A percentile compares a stretch with the other conserved stretches of the same genome.
These are phyloP conservation scores for Pichia sp. DNA, from an alignment of 1,139 yeast genomes.

Conservation along the genomic window DNA sequence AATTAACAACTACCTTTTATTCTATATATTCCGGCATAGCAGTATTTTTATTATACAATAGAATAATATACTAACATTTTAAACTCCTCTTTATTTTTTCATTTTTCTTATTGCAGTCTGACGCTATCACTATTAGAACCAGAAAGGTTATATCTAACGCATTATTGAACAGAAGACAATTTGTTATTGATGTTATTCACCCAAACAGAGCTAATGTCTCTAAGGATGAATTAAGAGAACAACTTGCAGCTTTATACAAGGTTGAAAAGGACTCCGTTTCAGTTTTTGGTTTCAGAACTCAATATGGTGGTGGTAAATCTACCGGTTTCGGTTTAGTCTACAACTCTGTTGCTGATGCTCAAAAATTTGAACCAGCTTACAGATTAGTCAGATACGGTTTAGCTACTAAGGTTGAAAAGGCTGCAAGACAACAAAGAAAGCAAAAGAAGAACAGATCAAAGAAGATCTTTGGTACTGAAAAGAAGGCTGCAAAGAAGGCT, in stretches of 20 bases:
- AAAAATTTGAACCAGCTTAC: constrained; percentile 98
- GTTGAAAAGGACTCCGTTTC: constrained; percentile 98
- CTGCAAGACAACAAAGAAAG: constrained; percentile 99
- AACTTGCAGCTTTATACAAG: constrained; percentile 93
- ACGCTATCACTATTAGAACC: constrained; percentile 99
- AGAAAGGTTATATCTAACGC: constrained; percentile 99
- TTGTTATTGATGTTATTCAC: constrained; percentile 98
- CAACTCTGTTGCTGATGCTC: constrained; percentile 97
- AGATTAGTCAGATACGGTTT: constrained; percentile 99
- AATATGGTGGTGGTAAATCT: constrained; percentile 99
- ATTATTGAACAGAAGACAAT: constrained; percentile 98
- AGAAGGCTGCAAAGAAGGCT: constrained; percentile 87
- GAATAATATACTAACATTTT: neutral
- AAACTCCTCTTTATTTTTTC: constrained; percentile 3
- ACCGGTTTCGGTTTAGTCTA: constrained; percentile 98
- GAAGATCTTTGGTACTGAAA: constrained; percentile 98
- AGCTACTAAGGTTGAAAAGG: constrained; percentile 92
- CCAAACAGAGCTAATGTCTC: constrained; percentile 99
- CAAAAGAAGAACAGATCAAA: constrained; percentile 99
- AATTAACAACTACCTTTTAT: neutral
- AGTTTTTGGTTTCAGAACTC: constrained; percentile 99
- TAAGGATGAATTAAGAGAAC: constrained; percentile 98
- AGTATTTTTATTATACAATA: neutral
- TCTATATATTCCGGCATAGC: neutral
- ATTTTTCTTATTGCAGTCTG: constrained; percentile 49